Percentiles rank a stretch among this genome's conserved stretches.
These are phyloP conservation scores for Mortierella claussenii DNA, from an alignment of 192 early-diverging fungal genomes.

Conservation along the genomic window DNA sequence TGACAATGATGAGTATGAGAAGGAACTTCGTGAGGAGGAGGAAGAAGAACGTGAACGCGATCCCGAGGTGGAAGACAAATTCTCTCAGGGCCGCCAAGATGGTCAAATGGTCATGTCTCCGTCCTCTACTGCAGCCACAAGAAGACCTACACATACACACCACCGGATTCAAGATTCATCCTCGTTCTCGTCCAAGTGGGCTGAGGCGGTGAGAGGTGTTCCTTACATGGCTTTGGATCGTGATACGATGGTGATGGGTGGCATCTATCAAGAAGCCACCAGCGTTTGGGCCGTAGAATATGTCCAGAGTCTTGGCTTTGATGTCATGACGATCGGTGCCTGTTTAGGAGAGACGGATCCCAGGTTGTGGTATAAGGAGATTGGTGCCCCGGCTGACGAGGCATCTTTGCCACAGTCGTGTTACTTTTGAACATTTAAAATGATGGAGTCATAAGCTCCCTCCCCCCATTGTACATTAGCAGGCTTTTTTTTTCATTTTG, in stretches of 20 bases:
- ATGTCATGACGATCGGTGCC: conserved; percentile 36
- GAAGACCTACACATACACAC: conserved; percentile 8
- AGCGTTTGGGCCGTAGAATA: conserved; percentile 44
- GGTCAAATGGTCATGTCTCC: conserved; percentile 10
- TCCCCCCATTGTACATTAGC: too few relatives aligned
- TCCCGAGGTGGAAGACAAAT: neutral
- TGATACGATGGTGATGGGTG: conserved; percentile 40
- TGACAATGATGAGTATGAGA: neutral
- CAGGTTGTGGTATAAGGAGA: conserved; percentile 50
- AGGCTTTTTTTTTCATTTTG: too few relatives aligned
- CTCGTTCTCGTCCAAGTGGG: conserved; percentile 41
- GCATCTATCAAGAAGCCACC: conserved; percentile 45
- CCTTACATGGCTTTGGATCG: conserved; percentile 18
- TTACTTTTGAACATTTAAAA: too few relatives aligned
- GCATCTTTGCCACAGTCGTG: conserved; percentile 20
- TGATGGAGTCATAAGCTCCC: too few relatives aligned
- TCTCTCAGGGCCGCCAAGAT: neutral
- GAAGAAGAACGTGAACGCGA: neutral
- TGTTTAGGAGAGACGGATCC: conserved; percentile 46
- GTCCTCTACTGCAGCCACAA: too few relatives aligned
- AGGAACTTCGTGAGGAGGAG: neutral
- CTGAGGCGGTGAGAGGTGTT: conserved; percentile 45
- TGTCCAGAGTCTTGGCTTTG: conserved; percentile 31
- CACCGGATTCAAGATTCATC: neutral
- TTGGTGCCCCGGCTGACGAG: conserved; percentile 15